These are phyloP conservation scores for Ustilago hordei DNA, from an alignment of 1,284 basidiomycete genomes.

Conservation along the genomic window DNA sequence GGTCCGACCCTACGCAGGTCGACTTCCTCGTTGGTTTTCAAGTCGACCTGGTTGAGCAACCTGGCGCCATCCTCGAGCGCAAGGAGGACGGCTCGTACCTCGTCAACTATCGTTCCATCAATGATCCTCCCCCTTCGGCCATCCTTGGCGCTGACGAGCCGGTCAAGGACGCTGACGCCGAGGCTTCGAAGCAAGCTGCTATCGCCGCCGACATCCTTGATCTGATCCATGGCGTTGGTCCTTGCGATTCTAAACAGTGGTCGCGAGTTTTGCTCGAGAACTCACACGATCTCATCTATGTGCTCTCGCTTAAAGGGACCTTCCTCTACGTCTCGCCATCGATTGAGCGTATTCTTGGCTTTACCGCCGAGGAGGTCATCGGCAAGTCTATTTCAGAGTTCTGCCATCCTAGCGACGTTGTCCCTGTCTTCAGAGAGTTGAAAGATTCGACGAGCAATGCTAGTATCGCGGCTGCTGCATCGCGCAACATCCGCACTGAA, in stretches of 20 bases:
- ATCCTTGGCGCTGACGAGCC: slow-evolving; percentile 33
- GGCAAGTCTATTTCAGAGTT: slow-evolving; percentile 81
- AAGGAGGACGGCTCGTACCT: slow-evolving; percentile 60
- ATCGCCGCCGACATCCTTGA: slow-evolving; percentile 52
- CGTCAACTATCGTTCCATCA: slow-evolving; percentile 62
- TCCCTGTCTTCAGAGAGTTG: slow-evolving; percentile 89
- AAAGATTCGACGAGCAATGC: slow-evolving; percentile 78
- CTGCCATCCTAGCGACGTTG: slow-evolving; percentile 88
- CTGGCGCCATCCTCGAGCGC: slow-evolving; percentile 78
- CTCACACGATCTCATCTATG: slow-evolving; percentile 81
- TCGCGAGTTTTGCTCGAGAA: slow-evolving; percentile 61
- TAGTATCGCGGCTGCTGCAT: slow-evolving; percentile 64
- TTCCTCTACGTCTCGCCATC: slow-evolving; percentile 87
- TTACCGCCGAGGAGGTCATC: slow-evolving; percentile 79
- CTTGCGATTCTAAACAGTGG: slow-evolving; percentile 59
- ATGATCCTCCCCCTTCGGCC: slow-evolving; percentile 46
- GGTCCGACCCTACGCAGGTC: slow-evolving; percentile 78
- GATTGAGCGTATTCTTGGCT: slow-evolving; percentile 63
- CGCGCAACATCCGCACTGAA: slow-evolving; percentile 50
- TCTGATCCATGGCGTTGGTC: slow-evolving; percentile 47
- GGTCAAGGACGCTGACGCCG: slow-evolving; percentile 45
- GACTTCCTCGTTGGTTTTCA: slow-evolving; percentile 90
- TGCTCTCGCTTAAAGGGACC: slow-evolving; percentile 90
- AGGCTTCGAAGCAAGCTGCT: slow-evolving; percentile 48
- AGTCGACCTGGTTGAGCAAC: slow-evolving; percentile 84